These are phyloP conservation scores for Candida ficus DNA, from an alignment of 805 yeast genomes.

Conservation along the genomic window DNA sequence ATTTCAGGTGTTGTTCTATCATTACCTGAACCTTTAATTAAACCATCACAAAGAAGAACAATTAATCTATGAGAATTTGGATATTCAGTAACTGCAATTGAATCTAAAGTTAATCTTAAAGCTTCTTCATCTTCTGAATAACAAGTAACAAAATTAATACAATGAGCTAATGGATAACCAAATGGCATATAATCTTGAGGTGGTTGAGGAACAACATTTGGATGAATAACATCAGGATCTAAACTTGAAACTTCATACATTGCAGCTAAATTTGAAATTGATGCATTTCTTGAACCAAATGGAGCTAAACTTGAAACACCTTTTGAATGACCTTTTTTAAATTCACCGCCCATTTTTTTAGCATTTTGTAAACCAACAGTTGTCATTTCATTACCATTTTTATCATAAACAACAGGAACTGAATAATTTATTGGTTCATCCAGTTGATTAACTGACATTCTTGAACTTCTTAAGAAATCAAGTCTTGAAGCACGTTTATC, in stretches of 20 bases:
- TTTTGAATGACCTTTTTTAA: constrained; percentile 14
- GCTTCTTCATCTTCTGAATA: constrained; percentile 91
- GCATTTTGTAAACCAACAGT: constrained; percentile 68
- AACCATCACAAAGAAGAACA: constrained; percentile 85
- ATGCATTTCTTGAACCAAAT: constrained; percentile 22
- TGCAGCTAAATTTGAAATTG: constrained; percentile 20
- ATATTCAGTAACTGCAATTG: constrained; percentile 90
- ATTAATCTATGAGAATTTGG: constrained; percentile 92
- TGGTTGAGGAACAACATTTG: constrained; percentile 86
- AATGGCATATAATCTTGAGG: constrained; percentile 85
- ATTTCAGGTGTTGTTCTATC: constrained; percentile 85
- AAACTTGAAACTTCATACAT: constrained; percentile 37
- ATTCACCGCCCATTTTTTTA: constrained; percentile 11
- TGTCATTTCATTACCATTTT: constrained; percentile 28
- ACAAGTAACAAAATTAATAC: constrained; percentile 79
- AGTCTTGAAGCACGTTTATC: constrained; percentile 31
- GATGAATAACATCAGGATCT: constrained; percentile 57
- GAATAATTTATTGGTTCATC: constrained; percentile 13
- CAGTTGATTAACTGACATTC: constrained; percentile 25
- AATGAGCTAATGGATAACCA: constrained; percentile 72
- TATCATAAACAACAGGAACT: constrained; percentile 8
- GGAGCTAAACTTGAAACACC: constrained; percentile 14
- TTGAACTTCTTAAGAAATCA: constrained; percentile 33
- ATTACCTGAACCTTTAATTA: constrained; percentile 93
- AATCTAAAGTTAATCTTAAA: constrained; percentile 82